Conservation (phyloP, 805 yeast species). For the Pichia paraexigua region DNA sequence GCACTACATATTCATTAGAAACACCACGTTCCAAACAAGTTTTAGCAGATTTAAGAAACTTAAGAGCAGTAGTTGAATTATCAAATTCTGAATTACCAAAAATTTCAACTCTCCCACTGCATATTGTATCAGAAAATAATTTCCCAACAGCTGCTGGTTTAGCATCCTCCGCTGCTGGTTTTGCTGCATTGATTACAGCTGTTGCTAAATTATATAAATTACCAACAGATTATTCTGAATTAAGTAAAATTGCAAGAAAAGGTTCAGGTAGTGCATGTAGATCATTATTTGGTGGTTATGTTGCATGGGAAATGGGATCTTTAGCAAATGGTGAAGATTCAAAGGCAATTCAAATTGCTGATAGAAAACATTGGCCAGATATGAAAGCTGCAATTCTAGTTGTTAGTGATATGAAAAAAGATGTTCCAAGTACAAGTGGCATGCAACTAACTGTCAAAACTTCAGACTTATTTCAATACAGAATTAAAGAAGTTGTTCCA, state of each 20-base stretch:
- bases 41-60: conserved; percentile 60
- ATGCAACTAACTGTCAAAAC: conserved; percentile 94
- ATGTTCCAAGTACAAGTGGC: conserved; percentile 89
- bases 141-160: conserved; percentile 99
- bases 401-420: conserved; percentile 89
- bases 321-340: conserved; percentile 79
- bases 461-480: conserved; percentile 74
- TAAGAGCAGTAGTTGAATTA: conserved; percentile 56
- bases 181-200: conserved; percentile 91
- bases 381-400: conserved; percentile 91
- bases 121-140: conserved; percentile 87
- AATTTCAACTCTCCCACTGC: conserved; percentile 57
- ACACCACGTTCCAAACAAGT: conserved; percentile 64
- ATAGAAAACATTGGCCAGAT: conserved; percentile 79
- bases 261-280: conserved; percentile 99
- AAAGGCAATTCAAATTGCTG: conserved; percentile 87
- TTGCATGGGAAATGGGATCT: conserved; percentile 98
- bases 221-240: conserved; percentile 77
- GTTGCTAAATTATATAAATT: conserved; percentile 77
- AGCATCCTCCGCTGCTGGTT: conserved; percentile 98
- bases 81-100: conserved; percentile 47
- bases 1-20: conserved; percentile 64
- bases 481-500: conserved; percentile 82
- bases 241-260: conserved; percentile 90
- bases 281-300: conserved; percentile 94